Percentiles rank a stretch among this genome's conserved stretches.
Conservation (phyloP, 108 stramenopile genomes). For the Mayamaea pseudoterrestris region DNA sequence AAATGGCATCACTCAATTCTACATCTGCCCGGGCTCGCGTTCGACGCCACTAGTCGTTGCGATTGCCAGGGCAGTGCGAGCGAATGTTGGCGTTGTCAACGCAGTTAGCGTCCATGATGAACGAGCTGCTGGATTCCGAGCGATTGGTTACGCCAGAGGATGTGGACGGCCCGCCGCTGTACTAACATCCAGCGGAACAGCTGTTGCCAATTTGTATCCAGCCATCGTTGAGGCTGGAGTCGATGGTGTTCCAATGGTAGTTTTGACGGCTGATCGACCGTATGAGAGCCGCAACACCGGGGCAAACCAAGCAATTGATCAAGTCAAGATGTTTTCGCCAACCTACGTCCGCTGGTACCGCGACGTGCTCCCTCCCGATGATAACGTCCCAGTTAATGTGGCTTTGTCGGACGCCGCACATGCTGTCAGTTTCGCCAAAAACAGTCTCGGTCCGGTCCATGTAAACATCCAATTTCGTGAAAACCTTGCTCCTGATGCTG, state of each 20-base stretch:
- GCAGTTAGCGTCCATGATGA: conserved; percentile 85
- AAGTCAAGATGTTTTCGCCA: conserved; percentile 73
- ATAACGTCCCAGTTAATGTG: conserved; percentile 65
- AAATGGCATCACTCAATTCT: conserved; percentile 71
- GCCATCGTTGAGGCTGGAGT: conserved; percentile 71
- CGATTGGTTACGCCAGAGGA: conserved; percentile 71
- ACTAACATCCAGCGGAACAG: conserved; percentile 86
- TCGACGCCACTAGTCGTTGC: conserved; percentile 83
- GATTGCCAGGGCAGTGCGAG: conserved; percentile 44
- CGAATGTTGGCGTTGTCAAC: conserved; percentile 44
- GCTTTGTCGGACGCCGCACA: conserved; percentile 78
- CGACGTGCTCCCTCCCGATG: conserved; percentile 72
- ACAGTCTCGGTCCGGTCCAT: conserved; percentile 73
- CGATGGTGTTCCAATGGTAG: conserved; percentile 71
- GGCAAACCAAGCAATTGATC: conserved; percentile 88
- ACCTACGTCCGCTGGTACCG: conserved; percentile 77
- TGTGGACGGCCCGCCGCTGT: conserved; percentile 71
- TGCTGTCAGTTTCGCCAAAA: conserved; percentile 46
- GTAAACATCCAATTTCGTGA: conserved; percentile 90
- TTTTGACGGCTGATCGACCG: conserved; percentile 89
- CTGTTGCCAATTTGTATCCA: conserved; percentile 87
- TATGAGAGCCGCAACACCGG: conserved; percentile 81
- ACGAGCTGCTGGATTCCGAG: conserved; percentile 87
- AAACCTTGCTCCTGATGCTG: conserved; percentile 83
- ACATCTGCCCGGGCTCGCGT: conserved; percentile 85